Percentiles rank a stretch among this genome's conserved stretches.
Evolutionary conservation across 805 yeast genomes (phyloP).

Genomic region (Cyberlindnera nakhonratchasimensis): DNA sequence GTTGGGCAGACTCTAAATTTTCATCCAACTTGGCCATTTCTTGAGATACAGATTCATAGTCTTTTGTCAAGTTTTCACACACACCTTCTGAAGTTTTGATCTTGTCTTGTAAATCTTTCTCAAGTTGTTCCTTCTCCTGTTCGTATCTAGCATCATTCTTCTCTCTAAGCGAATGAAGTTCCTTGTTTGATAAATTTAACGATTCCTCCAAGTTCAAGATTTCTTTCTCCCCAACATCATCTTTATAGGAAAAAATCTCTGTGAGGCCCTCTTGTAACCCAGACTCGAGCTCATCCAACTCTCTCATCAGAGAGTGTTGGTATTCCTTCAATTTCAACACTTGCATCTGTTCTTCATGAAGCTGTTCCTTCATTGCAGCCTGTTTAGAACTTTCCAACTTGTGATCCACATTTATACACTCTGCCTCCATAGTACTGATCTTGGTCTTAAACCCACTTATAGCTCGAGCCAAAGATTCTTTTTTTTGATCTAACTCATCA

Average conservation of each 20-base stretch:
- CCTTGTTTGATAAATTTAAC: constrained; percentile 7
- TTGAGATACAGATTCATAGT: constrained; percentile 26
- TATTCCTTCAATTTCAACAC: constrained; percentile 29
- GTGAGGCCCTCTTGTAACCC: constrained; percentile 28
- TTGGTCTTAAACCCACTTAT: constrained; percentile 12
- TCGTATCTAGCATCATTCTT: constrained; percentile 3
- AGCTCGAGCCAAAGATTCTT: constrained; percentile 1
- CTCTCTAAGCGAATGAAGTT: constrained; percentile 3
- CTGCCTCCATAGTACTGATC: constrained; percentile 17
- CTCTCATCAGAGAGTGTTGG: constrained; percentile 26
- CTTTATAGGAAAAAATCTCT: constrained; percentile 24
- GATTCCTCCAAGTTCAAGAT: constrained; percentile 21
- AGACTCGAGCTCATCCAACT: constrained; percentile 34
- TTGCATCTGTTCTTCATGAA: constrained; percentile 18
- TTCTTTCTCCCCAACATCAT: constrained; percentile 13
- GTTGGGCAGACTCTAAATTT: constrained; percentile 1
- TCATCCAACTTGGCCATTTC: constrained; percentile 22
- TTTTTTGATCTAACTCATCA: constrained; percentile 7
- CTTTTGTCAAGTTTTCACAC: constrained; percentile 29
- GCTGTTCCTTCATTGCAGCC: constrained; percentile 3
- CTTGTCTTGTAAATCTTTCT: background rate
- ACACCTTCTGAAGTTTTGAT: constrained; percentile 21
- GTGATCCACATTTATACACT: constrained; percentile 13
- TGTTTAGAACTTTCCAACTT: constrained; percentile 9
- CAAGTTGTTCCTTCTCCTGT: constrained; percentile 3